phyloP scores from a whole-genome alignment of 108 stramenopile species.

The Cyclostephanos tholiformis region DNA sequence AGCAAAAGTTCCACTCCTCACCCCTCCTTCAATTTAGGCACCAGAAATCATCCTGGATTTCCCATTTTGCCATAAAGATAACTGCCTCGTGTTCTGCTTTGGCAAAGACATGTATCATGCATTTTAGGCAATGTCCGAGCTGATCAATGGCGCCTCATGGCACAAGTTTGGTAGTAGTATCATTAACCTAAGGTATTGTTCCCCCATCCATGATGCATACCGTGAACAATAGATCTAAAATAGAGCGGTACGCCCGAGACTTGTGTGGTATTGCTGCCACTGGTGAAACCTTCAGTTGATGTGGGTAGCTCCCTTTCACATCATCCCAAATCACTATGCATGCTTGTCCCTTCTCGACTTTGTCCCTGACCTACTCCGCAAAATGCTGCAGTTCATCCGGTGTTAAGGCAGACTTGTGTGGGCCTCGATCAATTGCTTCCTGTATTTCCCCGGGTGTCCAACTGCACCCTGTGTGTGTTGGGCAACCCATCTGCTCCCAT shows the following conservation, averaged over 20 bases:
- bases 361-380: not conserved
- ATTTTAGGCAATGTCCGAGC: constrained; percentile 4
- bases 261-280: too few relatives aligned
- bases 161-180: not conserved
- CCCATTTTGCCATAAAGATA: constrained; percentile 1
- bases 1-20: constrained; percentile 32
- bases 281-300: too few relatives aligned
- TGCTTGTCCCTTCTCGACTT: constrained; percentile 3
- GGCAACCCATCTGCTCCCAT: constrained; percentile 21
- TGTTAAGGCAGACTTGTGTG: constrained; percentile 20
- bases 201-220: constrained; percentile 7
- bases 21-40: constrained; percentile 15
- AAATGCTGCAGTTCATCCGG: constrained; percentile 14
- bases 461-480: not conserved
- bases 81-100: not conserved
- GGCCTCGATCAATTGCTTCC: constrained; percentile 22
- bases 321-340: too few relatives aligned
- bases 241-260: constrained; percentile 2
- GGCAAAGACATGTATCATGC: constrained; percentile 22
- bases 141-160: constrained; percentile 15
- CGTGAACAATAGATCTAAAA: constrained; percentile 14
- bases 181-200: constrained; percentile 10
- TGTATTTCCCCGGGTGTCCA: constrained; percentile 18
- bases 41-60: constrained; percentile 21
- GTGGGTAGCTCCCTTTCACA: too few relatives aligned